Evolutionary conservation across 345 rosid species (phyloP).

Genomic region (Salix purpurea): DNA sequence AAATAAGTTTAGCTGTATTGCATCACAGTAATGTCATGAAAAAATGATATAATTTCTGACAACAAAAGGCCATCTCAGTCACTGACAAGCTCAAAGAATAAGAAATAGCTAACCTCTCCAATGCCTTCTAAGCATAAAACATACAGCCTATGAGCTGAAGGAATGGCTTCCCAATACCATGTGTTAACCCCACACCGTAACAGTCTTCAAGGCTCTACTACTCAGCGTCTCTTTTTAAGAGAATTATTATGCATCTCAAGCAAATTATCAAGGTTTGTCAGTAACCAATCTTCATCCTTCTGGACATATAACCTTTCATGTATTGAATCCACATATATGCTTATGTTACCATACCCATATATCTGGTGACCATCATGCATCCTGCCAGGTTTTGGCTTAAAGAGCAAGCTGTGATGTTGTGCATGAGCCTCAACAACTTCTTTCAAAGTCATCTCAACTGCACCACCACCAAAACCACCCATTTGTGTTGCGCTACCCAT

Average conservation of each 20-base stretch:
- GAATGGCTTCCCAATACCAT: not conserved
- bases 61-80: not conserved
- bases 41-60: not conserved
- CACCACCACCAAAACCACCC: conserved; percentile 30
- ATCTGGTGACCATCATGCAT: conserved; percentile 76
- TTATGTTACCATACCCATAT: conserved; percentile 79
- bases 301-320: conserved; percentile 70
- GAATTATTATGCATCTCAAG: conserved; percentile 67
- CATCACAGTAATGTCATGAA: not conserved
- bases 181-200: not conserved
- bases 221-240: conserved; percentile 44
- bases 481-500: conserved; percentile 29
- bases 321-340: conserved; percentile 59
- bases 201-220: not conserved
- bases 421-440: conserved; percentile 85
- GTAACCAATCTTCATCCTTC: conserved; percentile 63
- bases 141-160: not conserved
- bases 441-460: conserved; percentile 55
- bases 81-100: not conserved
- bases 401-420: conserved; percentile 69
- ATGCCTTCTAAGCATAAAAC: not conserved
- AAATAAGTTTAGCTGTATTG: not conserved
- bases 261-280: conserved; percentile 66
- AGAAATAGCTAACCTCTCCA: not conserved
- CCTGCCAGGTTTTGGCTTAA: conserved; percentile 75